Evolutionary conservation across 2,329 filamentous ascomycete genomes (phyloP).

Genomic region (Aspergillus ibericus): DNA sequence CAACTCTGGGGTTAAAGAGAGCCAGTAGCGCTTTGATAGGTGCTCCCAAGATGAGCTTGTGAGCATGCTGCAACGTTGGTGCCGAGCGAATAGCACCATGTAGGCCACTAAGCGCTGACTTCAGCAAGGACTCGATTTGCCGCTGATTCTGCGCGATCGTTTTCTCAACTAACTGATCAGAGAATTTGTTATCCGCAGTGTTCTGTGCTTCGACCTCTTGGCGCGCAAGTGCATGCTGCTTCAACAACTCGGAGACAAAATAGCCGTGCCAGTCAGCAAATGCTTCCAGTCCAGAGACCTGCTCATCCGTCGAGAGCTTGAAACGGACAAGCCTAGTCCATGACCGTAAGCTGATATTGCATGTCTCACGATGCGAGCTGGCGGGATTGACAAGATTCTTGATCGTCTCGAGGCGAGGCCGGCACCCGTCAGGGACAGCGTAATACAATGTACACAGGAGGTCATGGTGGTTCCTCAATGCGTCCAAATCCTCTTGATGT

Average conservation of each 20-base stretch:
- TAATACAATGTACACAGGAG: constrained; percentile 61
- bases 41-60: constrained; percentile 45
- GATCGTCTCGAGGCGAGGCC: constrained; percentile 55
- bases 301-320: constrained; percentile 56
- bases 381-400: constrained; percentile 57
- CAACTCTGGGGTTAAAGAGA: constrained; percentile 52
- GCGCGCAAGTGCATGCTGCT: constrained; percentile 57
- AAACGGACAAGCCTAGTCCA: constrained; percentile 60
- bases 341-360: constrained; percentile 57
- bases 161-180: constrained; percentile 50
- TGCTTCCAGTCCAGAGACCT: constrained; percentile 44
- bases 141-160: constrained; percentile 59
- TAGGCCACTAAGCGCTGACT: constrained; percentile 54
- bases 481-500: constrained; percentile 54
- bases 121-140: constrained; percentile 56
- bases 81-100: constrained; percentile 49
- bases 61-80: constrained; percentile 42
- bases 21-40: constrained; percentile 50
- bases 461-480: constrained; percentile 63
- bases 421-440: constrained; percentile 53
- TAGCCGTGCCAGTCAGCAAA: constrained; percentile 58
- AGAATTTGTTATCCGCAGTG: constrained; percentile 41
- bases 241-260: constrained; percentile 53
- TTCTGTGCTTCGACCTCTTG: constrained; percentile 59
- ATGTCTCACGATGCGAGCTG: constrained; percentile 60